Percentiles rank a stretch among this genome's conserved stretches.
phyloP scores from a whole-genome alignment of 805 yeast species.

The Monosporozyma aquatica region DNA sequence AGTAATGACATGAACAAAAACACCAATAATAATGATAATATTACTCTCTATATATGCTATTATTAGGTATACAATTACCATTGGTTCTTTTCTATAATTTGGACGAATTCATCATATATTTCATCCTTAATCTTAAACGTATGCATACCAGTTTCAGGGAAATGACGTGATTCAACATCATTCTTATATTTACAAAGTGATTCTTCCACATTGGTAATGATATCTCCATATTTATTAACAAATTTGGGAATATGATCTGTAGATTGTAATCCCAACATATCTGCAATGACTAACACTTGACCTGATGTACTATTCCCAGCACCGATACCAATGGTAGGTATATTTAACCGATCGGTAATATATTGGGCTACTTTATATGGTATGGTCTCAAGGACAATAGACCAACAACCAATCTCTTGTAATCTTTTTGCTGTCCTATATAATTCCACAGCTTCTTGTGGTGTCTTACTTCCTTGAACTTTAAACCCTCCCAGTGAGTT shows the following conservation, averaged over 20 bases:
- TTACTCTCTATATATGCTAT: too few species aligned
- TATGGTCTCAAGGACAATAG: conserved; percentile 74
- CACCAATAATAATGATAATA: too few species aligned
- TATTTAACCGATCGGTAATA: conserved; percentile 47
- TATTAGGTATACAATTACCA: background rate
- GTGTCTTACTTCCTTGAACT: conserved; percentile 63
- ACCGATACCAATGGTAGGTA: conserved; percentile 94
- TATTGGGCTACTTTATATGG: conserved; percentile 62
- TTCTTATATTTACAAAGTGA: conserved; percentile 46
- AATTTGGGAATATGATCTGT: conserved; percentile 48
- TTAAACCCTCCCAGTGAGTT: conserved; percentile 77
- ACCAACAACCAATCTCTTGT: conserved; percentile 68
- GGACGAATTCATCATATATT: conserved; percentile 38
- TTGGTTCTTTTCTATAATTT: background rate
- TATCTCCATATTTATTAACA: conserved; percentile 57
- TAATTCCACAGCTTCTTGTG: conserved; percentile 44
- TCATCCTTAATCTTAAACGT: conserved; percentile 63
- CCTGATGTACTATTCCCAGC: conserved; percentile 82
- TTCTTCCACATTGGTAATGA: conserved; percentile 39
- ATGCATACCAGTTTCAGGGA: conserved; percentile 56
- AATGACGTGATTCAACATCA: conserved; percentile 48
- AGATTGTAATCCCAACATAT: conserved; percentile 66
- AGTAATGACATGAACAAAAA: too few species aligned
- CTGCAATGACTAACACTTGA: conserved; percentile 84
- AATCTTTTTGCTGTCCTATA: conserved; percentile 59